phyloP scores from a whole-genome alignment of 345 rosid genomes.

The Salix caprea region DNA sequence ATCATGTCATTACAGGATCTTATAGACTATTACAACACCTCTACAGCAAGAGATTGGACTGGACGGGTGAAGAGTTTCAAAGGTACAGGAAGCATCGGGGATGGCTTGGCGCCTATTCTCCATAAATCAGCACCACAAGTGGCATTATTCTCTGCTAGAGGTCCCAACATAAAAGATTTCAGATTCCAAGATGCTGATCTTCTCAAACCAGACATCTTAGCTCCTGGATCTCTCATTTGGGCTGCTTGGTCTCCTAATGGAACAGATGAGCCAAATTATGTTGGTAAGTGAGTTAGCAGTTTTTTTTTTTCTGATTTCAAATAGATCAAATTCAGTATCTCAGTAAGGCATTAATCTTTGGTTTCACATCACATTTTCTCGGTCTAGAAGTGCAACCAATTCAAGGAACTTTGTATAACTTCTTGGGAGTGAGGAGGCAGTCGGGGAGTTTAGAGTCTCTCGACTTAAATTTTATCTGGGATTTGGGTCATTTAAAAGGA shows the following conservation, averaged over 20 bases:
- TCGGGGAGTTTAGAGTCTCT: neutral
- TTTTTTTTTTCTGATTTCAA: no score
- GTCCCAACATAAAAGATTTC: conserved; percentile 92
- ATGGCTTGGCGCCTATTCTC: conserved; percentile 87
- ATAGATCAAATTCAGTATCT: neutral
- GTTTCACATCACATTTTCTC: neutral
- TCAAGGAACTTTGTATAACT: neutral
- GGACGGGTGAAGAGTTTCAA: conserved; percentile 86
- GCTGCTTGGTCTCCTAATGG: conserved; percentile 99
- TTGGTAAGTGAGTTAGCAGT: conserved; percentile 43
- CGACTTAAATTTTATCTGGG: neutral
- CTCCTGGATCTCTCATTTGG: conserved; percentile 98
- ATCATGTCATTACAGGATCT: conserved; percentile 56
- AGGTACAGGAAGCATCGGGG: conserved; percentile 85
- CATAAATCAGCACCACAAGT: conserved; percentile 99
- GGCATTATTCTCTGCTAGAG: conserved; percentile 92
- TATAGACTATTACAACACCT: conserved; percentile 78
- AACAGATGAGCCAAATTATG: conserved; percentile 85
- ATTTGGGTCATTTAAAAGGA: neutral
- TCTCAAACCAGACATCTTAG: conserved; percentile 95
- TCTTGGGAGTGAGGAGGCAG: neutral
- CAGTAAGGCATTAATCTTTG: neutral
- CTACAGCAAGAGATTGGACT: conserved; percentile 95
- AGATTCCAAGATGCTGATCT: conserved; percentile 97
- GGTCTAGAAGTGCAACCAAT: neutral